These are phyloP conservation scores for Lactarius tabidus DNA, from an alignment of 768 basidiomycete species.

Conservation along the genomic window DNA sequence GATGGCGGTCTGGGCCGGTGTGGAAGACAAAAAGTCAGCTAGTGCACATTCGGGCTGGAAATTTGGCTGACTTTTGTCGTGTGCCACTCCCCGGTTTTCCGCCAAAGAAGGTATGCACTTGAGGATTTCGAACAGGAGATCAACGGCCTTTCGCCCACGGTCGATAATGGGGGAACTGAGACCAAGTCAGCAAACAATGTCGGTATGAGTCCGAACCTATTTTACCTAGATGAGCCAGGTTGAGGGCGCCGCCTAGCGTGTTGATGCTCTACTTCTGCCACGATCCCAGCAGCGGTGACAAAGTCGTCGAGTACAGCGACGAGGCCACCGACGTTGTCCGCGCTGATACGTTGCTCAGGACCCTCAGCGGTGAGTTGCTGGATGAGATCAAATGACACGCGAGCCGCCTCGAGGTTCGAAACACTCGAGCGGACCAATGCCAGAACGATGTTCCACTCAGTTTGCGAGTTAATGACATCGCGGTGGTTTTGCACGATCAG, in stretches of 20 bases:
- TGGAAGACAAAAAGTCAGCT: background rate
- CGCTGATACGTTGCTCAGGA: conserved; percentile 54
- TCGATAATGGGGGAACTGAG: conserved; percentile 70
- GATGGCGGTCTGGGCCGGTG: conserved; percentile 21
- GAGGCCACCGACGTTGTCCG: conserved; percentile 79
- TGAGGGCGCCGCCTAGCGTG: conserved; percentile 49
- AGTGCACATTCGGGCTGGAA: background rate
- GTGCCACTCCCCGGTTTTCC: conserved; percentile 39
- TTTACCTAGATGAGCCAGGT: conserved; percentile 50
- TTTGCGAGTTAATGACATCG: conserved; percentile 76
- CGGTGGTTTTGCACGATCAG: conserved; percentile 74
- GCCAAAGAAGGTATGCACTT: conserved; percentile 58
- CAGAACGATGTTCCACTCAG: conserved; percentile 94
- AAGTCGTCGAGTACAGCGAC: conserved; percentile 84
- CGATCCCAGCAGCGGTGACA: conserved; percentile 64
- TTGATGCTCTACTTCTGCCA: conserved; percentile 54
- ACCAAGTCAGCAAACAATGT: conserved; percentile 14
- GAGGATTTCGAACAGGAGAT: conserved; percentile 71
- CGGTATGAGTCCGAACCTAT: background rate
- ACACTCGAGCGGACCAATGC: conserved; percentile 83
- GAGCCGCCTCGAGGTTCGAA: conserved; percentile 81
- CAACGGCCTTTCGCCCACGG: conserved; percentile 78
- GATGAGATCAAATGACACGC: conserved; percentile 79
- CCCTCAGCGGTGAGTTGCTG: conserved; percentile 58
- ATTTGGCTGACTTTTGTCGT: conserved; percentile 38